phyloP scores from a whole-genome alignment of 2,329 filamentous ascomycete species.

The Pseudogymnoascus sp. region DNA sequence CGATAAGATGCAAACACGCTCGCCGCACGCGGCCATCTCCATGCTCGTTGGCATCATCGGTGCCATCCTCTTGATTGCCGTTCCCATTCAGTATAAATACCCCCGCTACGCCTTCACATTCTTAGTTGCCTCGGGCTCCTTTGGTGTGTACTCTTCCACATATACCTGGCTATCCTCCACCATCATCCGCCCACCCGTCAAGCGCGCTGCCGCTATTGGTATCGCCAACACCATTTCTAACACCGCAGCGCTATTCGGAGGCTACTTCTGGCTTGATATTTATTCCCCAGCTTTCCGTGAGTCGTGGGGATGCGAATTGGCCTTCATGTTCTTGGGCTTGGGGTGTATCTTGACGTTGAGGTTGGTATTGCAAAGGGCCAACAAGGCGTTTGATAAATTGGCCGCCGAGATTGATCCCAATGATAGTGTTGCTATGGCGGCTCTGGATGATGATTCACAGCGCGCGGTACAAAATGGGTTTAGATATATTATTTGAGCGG shows the following conservation, averaged over 20 bases:
- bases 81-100: not conserved
- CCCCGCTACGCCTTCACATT: slow-evolving; percentile 14
- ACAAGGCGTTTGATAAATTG: not conserved
- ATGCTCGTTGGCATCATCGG: slow-evolving; percentile 14
- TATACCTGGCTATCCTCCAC: slow-evolving; percentile 14
- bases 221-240: slow-evolving; percentile 14
- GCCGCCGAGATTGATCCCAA: not conserved
- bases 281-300: slow-evolving; percentile 12
- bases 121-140: slow-evolving; percentile 7
- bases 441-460: slow-evolving; percentile 7
- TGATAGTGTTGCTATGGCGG: not conserved
- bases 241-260: slow-evolving; percentile 15
- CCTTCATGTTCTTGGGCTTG: slow-evolving; percentile 8
- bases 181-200: slow-evolving; percentile 6
- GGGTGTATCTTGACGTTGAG: not conserved
- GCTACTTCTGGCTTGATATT: slow-evolving; percentile 17
- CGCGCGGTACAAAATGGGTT: slow-evolving; percentile 8
- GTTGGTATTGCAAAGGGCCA: not conserved
- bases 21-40: slow-evolving; percentile 14
- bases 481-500: slow-evolving; percentile 11
- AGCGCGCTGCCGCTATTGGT: slow-evolving; percentile 16
- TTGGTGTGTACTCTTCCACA: slow-evolving; percentile 13
- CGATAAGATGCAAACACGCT: slow-evolving; percentile 15
- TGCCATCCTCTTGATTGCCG: slow-evolving; percentile 3
- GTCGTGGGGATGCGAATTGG: slow-evolving; percentile 11